These are phyloP conservation scores for Iris pallida DNA, from an alignment of 116 monocot genomes.

Conservation along the genomic window DNA sequence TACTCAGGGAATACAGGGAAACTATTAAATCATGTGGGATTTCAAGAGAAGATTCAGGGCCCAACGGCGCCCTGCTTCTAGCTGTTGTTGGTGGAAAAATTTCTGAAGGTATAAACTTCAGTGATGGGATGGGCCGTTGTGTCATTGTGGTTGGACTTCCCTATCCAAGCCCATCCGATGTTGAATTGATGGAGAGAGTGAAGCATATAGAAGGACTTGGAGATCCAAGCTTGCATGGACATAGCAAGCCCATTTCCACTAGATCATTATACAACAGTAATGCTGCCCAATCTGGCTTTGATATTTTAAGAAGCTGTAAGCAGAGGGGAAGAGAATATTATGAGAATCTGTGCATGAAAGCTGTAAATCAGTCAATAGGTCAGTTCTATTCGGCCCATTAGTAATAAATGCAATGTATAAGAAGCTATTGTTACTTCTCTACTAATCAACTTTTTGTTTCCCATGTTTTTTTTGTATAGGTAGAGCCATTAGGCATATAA, in stretches of 20 bases:
- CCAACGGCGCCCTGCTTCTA: conserved; percentile 72
- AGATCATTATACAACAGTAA: conserved; percentile 8
- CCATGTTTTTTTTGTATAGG: conserved; percentile 35
- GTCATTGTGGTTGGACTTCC: conserved; percentile 96
- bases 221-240: background rate
- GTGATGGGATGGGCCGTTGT: conserved; percentile 93
- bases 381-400: background rate
- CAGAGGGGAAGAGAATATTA: conserved; percentile 90
- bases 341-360: conserved; percentile 99
- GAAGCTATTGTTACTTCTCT: background rate
- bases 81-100: conserved; percentile 96
- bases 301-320: conserved; percentile 65
- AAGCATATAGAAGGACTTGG: conserved; percentile 80
- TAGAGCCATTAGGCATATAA: conserved; percentile 87
- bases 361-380: conserved; percentile 98
- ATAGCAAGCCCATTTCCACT: conserved; percentile 2
- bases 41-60: conserved; percentile 20
- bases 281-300: conserved; percentile 52
- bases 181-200: conserved; percentile 87
- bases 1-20: conserved; percentile 76
- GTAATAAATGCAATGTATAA: background rate
- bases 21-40: conserved; percentile 28
- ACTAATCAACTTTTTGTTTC: background rate
- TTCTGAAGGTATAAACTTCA: conserved; percentile 98
- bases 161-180: conserved; percentile 85